Percentiles rank a stretch among this genome's conserved stretches.
Evolutionary conservation across 2,329 filamentous ascomycete species (phyloP).

Genomic region (Pestalotiopsis sp.): DNA sequence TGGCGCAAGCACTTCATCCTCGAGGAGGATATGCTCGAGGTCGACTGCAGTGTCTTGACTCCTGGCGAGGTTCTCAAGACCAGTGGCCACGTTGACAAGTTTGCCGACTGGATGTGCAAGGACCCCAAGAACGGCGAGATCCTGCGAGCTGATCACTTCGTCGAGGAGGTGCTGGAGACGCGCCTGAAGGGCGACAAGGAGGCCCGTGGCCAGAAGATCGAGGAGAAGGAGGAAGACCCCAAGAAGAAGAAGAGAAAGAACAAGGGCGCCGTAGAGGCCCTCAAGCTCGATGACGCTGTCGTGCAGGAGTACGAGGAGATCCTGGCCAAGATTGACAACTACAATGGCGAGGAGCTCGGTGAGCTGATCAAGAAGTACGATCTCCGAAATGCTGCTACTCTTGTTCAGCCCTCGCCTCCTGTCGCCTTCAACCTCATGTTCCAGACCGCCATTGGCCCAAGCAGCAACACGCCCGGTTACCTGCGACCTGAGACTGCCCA

Average conservation of each 20-base stretch:
- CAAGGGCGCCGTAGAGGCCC: conserved; percentile 71
- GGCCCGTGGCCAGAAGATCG: conserved; percentile 81
- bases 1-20: conserved; percentile 95
- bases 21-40: conserved; percentile 93
- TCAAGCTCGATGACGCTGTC: conserved; percentile 85
- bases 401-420: conserved; percentile 75
- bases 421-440: conserved; percentile 99
- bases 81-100: conserved; percentile 95
- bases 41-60: conserved; percentile 92
- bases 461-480: conserved; percentile 83
- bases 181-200: conserved; percentile 90
- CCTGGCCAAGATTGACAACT: conserved; percentile 94
- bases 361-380: conserved; percentile 89
- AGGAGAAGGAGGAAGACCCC: conserved; percentile 70
- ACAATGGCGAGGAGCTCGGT: conserved; percentile 82
- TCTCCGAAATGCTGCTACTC: conserved; percentile 84
- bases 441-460: conserved; percentile 91
- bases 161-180: conserved; percentile 89
- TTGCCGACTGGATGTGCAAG: conserved; percentile 99
- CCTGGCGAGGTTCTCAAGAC: conserved; percentile 94
- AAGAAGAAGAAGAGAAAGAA: conserved; percentile 89
- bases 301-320: conserved; percentile 90
- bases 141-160: conserved; percentile 88
- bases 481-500: conserved; percentile 94
- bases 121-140: conserved; percentile 98